These are phyloP conservation scores for Monosporascus ibericus DNA, from an alignment of 2,329 filamentous ascomycete genomes.

Conservation along the genomic window DNA sequence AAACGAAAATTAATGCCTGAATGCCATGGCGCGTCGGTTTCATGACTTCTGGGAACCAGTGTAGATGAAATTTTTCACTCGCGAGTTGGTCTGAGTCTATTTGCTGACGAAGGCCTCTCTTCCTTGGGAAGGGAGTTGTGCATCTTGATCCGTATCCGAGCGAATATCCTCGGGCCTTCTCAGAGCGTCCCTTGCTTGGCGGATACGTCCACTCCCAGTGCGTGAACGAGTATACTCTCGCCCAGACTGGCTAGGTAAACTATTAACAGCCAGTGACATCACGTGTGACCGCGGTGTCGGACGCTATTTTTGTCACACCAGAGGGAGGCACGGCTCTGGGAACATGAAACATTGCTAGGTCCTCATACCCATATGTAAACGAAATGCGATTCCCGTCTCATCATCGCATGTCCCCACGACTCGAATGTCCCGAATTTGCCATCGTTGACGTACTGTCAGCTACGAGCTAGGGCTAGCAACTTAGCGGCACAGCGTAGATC, in stretches of 20 bases:
- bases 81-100: neutral
- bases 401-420: neutral
- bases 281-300: constrained; percentile 13
- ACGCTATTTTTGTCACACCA: constrained; percentile 11
- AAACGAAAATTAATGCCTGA: constrained; percentile 15
- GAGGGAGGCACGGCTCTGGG: constrained; percentile 1
- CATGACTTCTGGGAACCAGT: neutral
- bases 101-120: neutral
- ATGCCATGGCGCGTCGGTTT: constrained; percentile 1
- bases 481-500: neutral
- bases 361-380: neutral
- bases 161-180: constrained; percentile 3
- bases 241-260: constrained; percentile 7
- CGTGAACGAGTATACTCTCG: constrained; percentile 18
- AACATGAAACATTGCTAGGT: neutral
- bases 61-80: neutral
- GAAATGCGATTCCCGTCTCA: neutral
- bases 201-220: constrained; percentile 23
- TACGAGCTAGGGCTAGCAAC: constrained; percentile 5
- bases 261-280: constrained; percentile 14
- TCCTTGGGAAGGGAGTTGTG: neutral
- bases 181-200: constrained; percentile 13
- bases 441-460: constrained; percentile 12
- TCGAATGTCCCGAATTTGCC: constrained; percentile 8
- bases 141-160: neutral